Evolutionary conservation across 345 rosid genomes (phyloP), one percentile per base, ranked within the genome.

Genomic region (Heritiera littoralis): DNA sequence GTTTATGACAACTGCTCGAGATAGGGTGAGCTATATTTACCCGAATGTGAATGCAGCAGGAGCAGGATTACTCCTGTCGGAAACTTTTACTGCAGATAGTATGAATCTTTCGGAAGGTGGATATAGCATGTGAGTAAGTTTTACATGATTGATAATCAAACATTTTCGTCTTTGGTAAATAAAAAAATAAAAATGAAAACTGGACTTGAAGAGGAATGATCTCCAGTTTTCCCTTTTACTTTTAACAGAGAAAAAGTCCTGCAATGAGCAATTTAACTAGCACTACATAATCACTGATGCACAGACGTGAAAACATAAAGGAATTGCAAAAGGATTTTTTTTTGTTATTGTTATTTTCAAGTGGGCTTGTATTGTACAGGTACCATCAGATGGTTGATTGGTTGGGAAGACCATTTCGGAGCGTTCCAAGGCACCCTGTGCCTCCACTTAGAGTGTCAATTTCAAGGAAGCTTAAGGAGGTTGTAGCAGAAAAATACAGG

Each of bases 1-100:
- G 85, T 93, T 93, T 78, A 88, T 92, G 99, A 85, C 94, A 5
- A 87, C 98, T 14, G 98, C 99, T 74, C 82, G 94, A 30, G 97
- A 93, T 79, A 88, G 91, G 70, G 92, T 91, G 72, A 91, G 99
- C 83, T 95, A 93, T 86, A 69, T 91, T 76, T 93, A 95, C 84
- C 98, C 99, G 1, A 90, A 95, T 76, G 98, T 93, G 51, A 95
- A 95, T 88, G 91, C 98, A 79, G 98, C 97, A 12, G 98, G 99
- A 80, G 98, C 99, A 52, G 98, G 94, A 55, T 59, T 95, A 59
- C 82, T 95, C 79, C 86, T 95, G 43, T 89, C 99, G 1, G 86
- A 93, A 80, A 90, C 94, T 59, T 95, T 92, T 81, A 87, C 91
- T 1, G 81, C 97, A 41, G 92, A 92, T 51, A 84, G 80, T 66